Conservation (phyloP, 1,284 basidiomycete genomes). For the Sanguinoderma infundibulare region DNA sequence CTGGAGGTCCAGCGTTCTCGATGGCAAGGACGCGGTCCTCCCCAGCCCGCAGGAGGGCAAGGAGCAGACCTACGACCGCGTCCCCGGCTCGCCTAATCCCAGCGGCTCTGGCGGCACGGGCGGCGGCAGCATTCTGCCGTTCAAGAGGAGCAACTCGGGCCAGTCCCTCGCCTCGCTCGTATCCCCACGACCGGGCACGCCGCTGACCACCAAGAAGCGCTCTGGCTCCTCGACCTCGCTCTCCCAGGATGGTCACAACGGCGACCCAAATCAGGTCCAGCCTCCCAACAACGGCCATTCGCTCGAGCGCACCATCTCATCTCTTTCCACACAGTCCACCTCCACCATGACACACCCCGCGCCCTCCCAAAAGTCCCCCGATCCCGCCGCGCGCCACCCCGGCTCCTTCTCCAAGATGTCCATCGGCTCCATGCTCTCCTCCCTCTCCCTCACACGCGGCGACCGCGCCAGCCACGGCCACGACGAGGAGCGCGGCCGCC, state of each 20-base stretch:
- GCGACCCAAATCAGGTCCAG: background rate
- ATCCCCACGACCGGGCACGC: conserved; percentile 37
- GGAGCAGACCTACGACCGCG: conserved; percentile 33
- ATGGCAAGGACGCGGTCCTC: conserved; percentile 30
- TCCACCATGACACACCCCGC: conserved; percentile 8
- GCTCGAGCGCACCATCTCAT: conserved; percentile 56
- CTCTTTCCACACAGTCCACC: conserved; percentile 42
- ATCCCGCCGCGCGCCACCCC: conserved; percentile 35
- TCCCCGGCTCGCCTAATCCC: conserved; percentile 15
- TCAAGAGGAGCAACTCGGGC: conserved; percentile 35
- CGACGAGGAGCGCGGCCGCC: conserved; percentile 58
- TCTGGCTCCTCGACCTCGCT: conserved; percentile 35
- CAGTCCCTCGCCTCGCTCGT: conserved; percentile 36
- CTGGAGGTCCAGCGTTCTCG: too few relatives aligned
- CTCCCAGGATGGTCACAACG: conserved; percentile 46
- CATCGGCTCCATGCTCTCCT: conserved; percentile 71
- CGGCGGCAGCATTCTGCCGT: conserved; percentile 26
- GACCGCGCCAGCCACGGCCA: conserved; percentile 51
- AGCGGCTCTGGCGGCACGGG: conserved; percentile 24
- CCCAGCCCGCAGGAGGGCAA: conserved; percentile 40
- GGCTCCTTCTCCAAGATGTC: conserved; percentile 66
- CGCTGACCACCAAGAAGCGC: conserved; percentile 34
- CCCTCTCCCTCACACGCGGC: conserved; percentile 60
- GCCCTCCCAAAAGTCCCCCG: conserved; percentile 29
- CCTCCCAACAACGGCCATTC: conserved; percentile 49